A percentile compares a stretch with the other conserved stretches of the same genome.
phyloP scores from a whole-genome alignment of 1,284 basidiomycete genomes.

The Marasmius tenuissimus region DNA sequence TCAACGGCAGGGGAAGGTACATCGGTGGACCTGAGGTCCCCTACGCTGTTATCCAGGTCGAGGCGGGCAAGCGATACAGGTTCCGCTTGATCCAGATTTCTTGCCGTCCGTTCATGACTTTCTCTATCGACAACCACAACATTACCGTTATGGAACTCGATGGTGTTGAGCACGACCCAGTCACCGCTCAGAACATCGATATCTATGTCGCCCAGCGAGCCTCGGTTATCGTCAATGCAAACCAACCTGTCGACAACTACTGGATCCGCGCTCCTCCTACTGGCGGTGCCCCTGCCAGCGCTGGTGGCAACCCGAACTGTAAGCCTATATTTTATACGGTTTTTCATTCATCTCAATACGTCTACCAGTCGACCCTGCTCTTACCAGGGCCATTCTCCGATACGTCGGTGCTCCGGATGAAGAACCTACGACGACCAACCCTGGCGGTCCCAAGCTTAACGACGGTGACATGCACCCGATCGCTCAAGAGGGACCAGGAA shows the following conservation, averaged over 20 bases:
- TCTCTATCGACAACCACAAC: constrained; percentile 48
- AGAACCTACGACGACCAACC: constrained; percentile 36
- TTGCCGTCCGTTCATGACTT: constrained; percentile 36
- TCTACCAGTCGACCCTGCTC: constrained; percentile 3
- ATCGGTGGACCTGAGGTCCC: constrained; percentile 27
- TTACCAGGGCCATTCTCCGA: constrained; percentile 41
- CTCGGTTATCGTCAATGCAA: constrained; percentile 34
- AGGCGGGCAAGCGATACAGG: constrained; percentile 33
- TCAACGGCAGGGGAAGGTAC: constrained; percentile 40
- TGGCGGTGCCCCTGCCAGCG: constrained; percentile 23
- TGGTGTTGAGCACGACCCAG: constrained; percentile 34
- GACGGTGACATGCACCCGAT: constrained; percentile 35
- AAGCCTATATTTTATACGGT: not conserved
- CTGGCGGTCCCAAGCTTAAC: constrained; percentile 22
- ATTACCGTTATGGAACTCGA: constrained; percentile 49
- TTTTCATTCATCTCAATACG: not conserved
- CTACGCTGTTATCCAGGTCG: constrained; percentile 36
- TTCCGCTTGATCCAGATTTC: constrained; percentile 56
- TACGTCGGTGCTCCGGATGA: constrained; percentile 40
- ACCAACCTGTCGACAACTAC: constrained; percentile 38
- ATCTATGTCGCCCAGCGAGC: constrained; percentile 36
- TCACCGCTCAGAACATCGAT: constrained; percentile 34
- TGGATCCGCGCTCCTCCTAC: constrained; percentile 35
- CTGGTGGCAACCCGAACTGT: constrained; percentile 31
- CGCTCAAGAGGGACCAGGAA: constrained; percentile 28